Evolutionary conservation across 2,329 filamentous ascomycete genomes (phyloP).

Genomic region (Conoideocrella luteorostrata): DNA sequence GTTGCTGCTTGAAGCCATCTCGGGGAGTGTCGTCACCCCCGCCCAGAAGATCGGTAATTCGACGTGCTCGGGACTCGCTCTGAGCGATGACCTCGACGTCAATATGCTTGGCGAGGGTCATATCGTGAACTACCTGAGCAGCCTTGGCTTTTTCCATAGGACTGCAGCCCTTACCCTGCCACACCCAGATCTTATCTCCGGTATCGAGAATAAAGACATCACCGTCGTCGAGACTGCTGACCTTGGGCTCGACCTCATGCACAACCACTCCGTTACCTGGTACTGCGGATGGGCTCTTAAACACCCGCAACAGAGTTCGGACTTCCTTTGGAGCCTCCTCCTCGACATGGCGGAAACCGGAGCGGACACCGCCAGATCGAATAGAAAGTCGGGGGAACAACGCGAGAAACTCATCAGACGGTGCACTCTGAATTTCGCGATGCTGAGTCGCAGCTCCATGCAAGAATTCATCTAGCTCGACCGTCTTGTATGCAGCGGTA

Average conservation of each 20-base stretch:
- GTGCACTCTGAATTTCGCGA: slow-evolving; percentile 54
- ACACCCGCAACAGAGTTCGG: slow-evolving; percentile 53
- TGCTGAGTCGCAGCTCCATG: slow-evolving; percentile 56
- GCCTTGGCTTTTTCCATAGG: slow-evolving; percentile 66
- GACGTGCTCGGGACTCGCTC: slow-evolving; percentile 46
- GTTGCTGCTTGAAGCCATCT: slow-evolving; percentile 32
- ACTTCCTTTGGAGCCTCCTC: slow-evolving; percentile 29
- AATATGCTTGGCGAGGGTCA: slow-evolving; percentile 56
- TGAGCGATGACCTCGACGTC: slow-evolving; percentile 62
- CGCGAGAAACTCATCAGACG: slow-evolving; percentile 52
- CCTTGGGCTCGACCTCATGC: slow-evolving; percentile 56
- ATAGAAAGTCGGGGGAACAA: slow-evolving; percentile 58
- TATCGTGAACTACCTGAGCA: slow-evolving; percentile 59
- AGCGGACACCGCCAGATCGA: slow-evolving; percentile 51
- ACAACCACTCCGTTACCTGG: slow-evolving; percentile 47
- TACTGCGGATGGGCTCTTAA: slow-evolving; percentile 44
- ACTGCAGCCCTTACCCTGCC: slow-evolving; percentile 59
- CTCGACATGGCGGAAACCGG: slow-evolving; percentile 60
- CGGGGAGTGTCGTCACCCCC: slow-evolving; percentile 35
- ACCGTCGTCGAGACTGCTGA: slow-evolving; percentile 55
- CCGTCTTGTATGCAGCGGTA: slow-evolving; percentile 63
- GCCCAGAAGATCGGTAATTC: slow-evolving; percentile 51
- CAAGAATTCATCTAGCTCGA: slow-evolving; percentile 63
- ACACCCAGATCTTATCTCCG: slow-evolving; percentile 60
- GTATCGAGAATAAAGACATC: slow-evolving; percentile 62